Evolutionary conservation across 305 asterid genomes (phyloP).

Genomic region (Striga hermonthica): DNA sequence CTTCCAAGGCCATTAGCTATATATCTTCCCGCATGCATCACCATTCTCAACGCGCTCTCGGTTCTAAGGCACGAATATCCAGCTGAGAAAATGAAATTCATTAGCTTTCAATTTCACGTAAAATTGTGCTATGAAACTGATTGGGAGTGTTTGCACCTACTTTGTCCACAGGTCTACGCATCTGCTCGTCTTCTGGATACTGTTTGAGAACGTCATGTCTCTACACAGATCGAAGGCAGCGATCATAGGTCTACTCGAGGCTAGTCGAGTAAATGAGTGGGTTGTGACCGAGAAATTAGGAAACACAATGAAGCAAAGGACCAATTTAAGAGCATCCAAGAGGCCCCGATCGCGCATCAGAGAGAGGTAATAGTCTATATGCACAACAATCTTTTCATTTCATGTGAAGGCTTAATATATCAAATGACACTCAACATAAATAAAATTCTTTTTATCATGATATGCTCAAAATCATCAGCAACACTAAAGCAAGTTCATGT

Average conservation of each 20-base stretch:
- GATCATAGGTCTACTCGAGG: conserved; percentile 76
- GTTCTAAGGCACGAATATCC: conserved; percentile 46
- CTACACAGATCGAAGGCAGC: conserved; percentile 93
- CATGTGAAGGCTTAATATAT: too few species aligned
- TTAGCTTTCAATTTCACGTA: not conserved
- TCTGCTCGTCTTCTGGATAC: conserved; percentile 76
- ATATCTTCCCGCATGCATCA: conserved; percentile 61
- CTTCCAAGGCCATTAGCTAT: conserved; percentile 50
- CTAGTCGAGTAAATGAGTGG: conserved; percentile 90
- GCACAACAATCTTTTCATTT: too few species aligned
- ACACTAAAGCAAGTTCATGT: conserved; percentile 29
- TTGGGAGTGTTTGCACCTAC: conserved; percentile 11
- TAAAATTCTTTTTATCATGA: not conserved
- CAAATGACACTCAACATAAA: too few species aligned
- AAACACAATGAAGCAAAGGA: conserved; percentile 50
- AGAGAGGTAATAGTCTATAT: conserved; percentile 42
- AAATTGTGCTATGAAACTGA: not conserved
- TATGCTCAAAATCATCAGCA: conserved; percentile 26
- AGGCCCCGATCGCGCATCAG: conserved; percentile 42
- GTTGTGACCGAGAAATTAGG: conserved; percentile 94
- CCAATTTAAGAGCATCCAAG: conserved; percentile 32
- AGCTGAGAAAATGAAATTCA: conserved; percentile 22
- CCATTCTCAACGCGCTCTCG: conserved; percentile 60
- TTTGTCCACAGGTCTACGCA: conserved; percentile 62
- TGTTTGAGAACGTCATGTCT: conserved; percentile 93